Evolutionary conservation across 1,139 yeast genomes (phyloP).

Genomic region (Lodderomyces margitis): DNA sequence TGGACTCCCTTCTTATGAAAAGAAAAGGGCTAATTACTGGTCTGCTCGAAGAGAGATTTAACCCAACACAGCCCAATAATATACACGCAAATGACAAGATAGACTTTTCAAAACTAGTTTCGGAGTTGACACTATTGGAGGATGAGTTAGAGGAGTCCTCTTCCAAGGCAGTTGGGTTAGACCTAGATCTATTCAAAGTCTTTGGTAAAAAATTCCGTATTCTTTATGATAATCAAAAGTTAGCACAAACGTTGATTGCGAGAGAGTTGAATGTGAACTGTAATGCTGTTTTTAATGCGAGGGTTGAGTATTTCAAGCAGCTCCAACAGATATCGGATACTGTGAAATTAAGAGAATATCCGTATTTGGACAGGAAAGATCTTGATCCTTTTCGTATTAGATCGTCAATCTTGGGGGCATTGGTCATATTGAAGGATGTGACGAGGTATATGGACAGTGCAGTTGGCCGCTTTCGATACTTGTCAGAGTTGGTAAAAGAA

Average conservation of each 20-base stretch:
- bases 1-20: not conserved
- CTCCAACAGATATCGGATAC: conserved; percentile 84
- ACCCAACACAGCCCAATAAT: not conserved
- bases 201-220: conserved; percentile 24
- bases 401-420: not conserved
- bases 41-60: not conserved
- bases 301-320: conserved; percentile 78
- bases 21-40: conserved; percentile 3
- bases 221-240: conserved; percentile 43
- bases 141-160: conserved; percentile 18
- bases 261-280: conserved; percentile 51
- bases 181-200: conserved; percentile 23
- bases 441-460: conserved; percentile 31
- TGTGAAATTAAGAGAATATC: conserved; percentile 40
- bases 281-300: conserved; percentile 69
- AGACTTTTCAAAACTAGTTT: conserved; percentile 15
- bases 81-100: not conserved
- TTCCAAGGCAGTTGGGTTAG: conserved; percentile 18
- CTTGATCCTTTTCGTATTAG: conserved; percentile 11
- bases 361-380: conserved; percentile 19
- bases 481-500: conserved; percentile 33
- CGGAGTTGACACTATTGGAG: conserved; percentile 26
- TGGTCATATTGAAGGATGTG: not conserved
- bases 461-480: conserved; percentile 58
- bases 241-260: conserved; percentile 37